phyloP scores from a whole-genome alignment of 2,329 filamentous ascomycete species.

The Curvularia spicifera region DNA sequence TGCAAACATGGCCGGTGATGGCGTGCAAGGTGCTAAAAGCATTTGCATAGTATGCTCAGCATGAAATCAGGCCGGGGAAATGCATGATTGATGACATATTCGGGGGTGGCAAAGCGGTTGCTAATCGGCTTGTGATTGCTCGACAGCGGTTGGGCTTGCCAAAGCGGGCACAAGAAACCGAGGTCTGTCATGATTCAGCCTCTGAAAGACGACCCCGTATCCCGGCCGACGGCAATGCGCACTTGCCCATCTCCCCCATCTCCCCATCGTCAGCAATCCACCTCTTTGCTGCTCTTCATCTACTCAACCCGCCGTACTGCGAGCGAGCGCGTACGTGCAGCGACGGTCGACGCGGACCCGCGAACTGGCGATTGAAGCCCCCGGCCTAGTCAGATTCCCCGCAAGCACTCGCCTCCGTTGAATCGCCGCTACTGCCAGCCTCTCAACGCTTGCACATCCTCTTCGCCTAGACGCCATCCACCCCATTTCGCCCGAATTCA shows the following conservation, averaged over 20 bases:
- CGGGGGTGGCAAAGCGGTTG: slow-evolving; percentile 9
- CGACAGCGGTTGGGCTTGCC: slow-evolving; percentile 28
- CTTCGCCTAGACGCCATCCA: slow-evolving; percentile 17
- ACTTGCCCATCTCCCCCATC: slow-evolving; percentile 1
- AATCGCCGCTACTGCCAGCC: slow-evolving; percentile 16
- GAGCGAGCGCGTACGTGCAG: slow-evolving; percentile 4
- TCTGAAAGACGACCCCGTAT: slow-evolving; percentile 29
- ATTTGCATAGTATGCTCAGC: not conserved
- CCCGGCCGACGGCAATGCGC: slow-evolving; percentile 18
- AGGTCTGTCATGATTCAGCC: slow-evolving; percentile 30
- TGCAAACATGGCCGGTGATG: not conserved
- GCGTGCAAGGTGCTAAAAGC: not conserved
- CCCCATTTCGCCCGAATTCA: slow-evolving; percentile 9
- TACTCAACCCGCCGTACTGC: slow-evolving; percentile 1
- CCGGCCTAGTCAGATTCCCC: slow-evolving; percentile 16
- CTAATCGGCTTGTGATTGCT: slow-evolving; percentile 18
- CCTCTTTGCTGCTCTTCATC: not conserved
- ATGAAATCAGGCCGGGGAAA: not conserved
- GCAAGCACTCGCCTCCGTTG: slow-evolving; percentile 13
- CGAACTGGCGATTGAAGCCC: slow-evolving; percentile 8
- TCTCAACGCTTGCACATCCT: slow-evolving; percentile 11
- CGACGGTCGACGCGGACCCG: slow-evolving; percentile 23
- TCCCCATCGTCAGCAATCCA: not conserved
- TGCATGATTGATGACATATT: slow-evolving; percentile 4
- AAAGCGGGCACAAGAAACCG: slow-evolving; percentile 31